A percentile compares a stretch with the other conserved stretches of the same genome.
Evolutionary conservation across 345 rosid genomes (phyloP).

Genomic region (Salix exigua): DNA sequence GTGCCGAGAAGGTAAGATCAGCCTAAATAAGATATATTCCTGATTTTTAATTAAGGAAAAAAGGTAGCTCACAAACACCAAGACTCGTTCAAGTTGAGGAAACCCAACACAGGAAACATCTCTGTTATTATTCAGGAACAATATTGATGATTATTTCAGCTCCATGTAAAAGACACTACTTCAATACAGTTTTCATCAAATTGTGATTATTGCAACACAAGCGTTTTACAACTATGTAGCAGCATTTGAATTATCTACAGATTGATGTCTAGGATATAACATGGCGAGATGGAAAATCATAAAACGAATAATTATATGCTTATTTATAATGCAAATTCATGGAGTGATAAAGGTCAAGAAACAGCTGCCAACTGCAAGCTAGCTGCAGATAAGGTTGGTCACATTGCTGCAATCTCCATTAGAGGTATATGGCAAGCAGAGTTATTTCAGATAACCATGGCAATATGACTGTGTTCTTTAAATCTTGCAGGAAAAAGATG

Average conservation of each 20-base stretch:
- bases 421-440: not conserved
- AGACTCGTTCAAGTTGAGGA: not conserved
- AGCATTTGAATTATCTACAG: not conserved
- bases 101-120: not conserved
- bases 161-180: not conserved
- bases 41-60: not conserved
- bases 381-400: not conserved
- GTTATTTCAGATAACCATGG: not conserved
- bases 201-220: not conserved
- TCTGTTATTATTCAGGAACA: not conserved
- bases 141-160: not conserved
- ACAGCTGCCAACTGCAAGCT: not conserved
- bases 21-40: not conserved
- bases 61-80: not conserved
- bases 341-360: not conserved
- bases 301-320: not conserved
- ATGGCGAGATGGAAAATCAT: not conserved
- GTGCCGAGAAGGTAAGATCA: not conserved
- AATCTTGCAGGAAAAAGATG: not conserved
- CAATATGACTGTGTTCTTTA: not conserved
- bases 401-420: not conserved
- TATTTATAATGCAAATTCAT: not conserved
- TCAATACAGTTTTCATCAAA: not conserved
- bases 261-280: not conserved
- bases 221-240: not conserved